A percentile compares a stretch with the other conserved stretches of the same genome.
These are phyloP conservation scores for Zalaria sp. DNA, from an alignment of 2,329 filamentous ascomycete species.

Conservation along the genomic window DNA sequence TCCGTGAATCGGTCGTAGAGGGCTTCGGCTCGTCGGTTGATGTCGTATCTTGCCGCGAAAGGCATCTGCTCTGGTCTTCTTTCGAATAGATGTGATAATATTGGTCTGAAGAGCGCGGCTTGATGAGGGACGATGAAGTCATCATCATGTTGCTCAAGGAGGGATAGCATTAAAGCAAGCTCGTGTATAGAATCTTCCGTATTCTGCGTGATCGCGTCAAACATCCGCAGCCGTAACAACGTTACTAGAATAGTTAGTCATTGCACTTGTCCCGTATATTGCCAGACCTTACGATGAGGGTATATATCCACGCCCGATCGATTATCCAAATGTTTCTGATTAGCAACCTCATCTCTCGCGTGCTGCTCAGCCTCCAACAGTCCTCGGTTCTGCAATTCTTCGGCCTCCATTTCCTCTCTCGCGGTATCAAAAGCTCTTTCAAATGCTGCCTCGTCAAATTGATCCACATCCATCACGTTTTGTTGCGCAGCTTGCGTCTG, in stretches of 20 bases:
- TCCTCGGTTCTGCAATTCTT: no score
- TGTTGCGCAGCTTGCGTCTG: slow-evolving; percentile 4
- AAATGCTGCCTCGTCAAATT: slow-evolving; percentile 42
- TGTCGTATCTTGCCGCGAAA: no score
- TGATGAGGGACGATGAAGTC: slow-evolving; percentile 4
- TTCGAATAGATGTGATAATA: slow-evolving; percentile 2
- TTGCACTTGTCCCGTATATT: not conserved
- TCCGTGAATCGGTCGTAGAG: no score
- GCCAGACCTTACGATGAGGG: slow-evolving; percentile 3
- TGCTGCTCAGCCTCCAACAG: no score
- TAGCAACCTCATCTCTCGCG: no score
- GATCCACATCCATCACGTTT: slow-evolving; percentile 18
- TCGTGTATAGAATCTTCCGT: slow-evolving; percentile 6
- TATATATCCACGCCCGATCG: slow-evolving; percentile 2
- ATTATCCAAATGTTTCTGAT: no score
- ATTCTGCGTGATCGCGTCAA: slow-evolving; percentile 2
- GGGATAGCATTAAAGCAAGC: slow-evolving; percentile 3
- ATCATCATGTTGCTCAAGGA: slow-evolving; percentile 2
- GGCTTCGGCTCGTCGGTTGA: no score
- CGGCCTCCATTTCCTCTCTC: slow-evolving; percentile 21
- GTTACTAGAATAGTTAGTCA: slow-evolving; percentile 1
- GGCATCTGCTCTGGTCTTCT: not conserved
- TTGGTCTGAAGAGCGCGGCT: slow-evolving; percentile 4
- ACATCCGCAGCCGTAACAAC: slow-evolving; percentile 5
- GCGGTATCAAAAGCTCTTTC: slow-evolving; percentile 39